Evolutionary conservation across 2,329 filamentous ascomycete species (phyloP), one percentile per base, ranked within the genome.

Genomic region (Aspergillus tanneri): DNA sequence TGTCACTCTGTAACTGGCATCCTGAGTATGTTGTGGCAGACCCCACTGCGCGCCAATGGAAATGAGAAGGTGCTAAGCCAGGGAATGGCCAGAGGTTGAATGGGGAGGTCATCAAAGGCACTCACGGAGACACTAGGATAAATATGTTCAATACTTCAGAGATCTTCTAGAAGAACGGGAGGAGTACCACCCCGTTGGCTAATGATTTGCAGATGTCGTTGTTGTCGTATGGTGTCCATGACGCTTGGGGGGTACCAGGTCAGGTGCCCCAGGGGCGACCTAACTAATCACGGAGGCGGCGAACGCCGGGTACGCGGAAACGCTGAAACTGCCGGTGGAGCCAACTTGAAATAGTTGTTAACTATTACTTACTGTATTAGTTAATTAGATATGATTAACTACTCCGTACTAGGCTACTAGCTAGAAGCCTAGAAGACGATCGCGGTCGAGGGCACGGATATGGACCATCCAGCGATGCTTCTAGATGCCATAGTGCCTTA

Each of bases 1-100:
- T 35, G n/a, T 42, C 32, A 42, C 24, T 27, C 40, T 49, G 47
- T 21, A 35, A 46, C 40, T 36, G 37, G 47, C 46, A 43, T 25
- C 45, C 35, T 49, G 43, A 23, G 43, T 45, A 30, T 32, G 39
- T 49, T 32, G 32, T 47, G 30, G 42, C 28, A 42, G 47, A 56
- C 54, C 54, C 54, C 52, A 49, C 52, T 47, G 54, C 46, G 41
- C 46, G 34, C 46, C 27, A 46, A 50, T 43, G 43, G 40, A 46
- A 48, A 48, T 30, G 27, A 41, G 43, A 47, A 24, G 27, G 38
- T 41, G 45, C 45, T 47, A 41, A 47, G 45, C 45, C 45, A 47
- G 37, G 23, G 30, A 27, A 36, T 21, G 34, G 21, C 32, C 19
- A 34, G 30, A 32, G n/a, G 32, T 22, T 30, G 38, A 25, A 22